Evolutionary conservation across 371 early-diverging fungal species (phyloP).

Genomic region (Rhizomucor miehei): DNA sequence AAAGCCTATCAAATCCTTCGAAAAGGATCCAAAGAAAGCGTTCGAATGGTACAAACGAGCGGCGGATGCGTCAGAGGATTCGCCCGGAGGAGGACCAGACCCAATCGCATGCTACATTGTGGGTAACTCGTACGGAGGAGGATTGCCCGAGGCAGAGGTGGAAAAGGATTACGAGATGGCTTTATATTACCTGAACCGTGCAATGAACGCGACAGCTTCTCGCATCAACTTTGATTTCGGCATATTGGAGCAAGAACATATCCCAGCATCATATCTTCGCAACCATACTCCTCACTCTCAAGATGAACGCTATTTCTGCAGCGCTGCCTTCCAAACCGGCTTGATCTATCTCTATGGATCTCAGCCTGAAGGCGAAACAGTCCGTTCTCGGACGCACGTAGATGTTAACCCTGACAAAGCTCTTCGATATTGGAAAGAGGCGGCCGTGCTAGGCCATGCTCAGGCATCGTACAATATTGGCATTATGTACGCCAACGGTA

Average conservation of each 20-base stretch:
- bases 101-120: conserved; percentile 45
- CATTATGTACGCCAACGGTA: conserved; percentile 44
- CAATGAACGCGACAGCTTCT: conserved; percentile 46
- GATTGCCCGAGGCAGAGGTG: conserved; percentile 37
- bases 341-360: conserved; percentile 48
- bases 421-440: conserved; percentile 49
- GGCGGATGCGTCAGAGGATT: conserved; percentile 32
- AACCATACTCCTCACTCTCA: conserved; percentile 37
- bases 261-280: conserved; percentile 34
- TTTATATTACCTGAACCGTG: conserved; percentile 39
- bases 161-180: conserved; percentile 44
- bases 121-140: conserved; percentile 42
- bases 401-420: conserved; percentile 38
- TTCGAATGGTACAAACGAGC: conserved; percentile 48
- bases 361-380: conserved; percentile 33
- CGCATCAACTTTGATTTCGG: conserved; percentile 42
- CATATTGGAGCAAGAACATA: conserved; percentile 22
- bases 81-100: conserved; percentile 33
- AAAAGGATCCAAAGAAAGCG: conserved; percentile 38
- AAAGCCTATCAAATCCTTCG: no score
- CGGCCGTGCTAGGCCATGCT: conserved; percentile 45
- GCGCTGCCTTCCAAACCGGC: conserved; percentile 48
- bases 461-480: conserved; percentile 50
- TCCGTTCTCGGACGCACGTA: conserved; percentile 30
- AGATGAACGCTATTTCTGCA: conserved; percentile 47